Percentiles rank a stretch among this genome's conserved stretches.
Conservation (phyloP, 176 grass and related monocot genomes). For the Lolium rigidum region DNA sequence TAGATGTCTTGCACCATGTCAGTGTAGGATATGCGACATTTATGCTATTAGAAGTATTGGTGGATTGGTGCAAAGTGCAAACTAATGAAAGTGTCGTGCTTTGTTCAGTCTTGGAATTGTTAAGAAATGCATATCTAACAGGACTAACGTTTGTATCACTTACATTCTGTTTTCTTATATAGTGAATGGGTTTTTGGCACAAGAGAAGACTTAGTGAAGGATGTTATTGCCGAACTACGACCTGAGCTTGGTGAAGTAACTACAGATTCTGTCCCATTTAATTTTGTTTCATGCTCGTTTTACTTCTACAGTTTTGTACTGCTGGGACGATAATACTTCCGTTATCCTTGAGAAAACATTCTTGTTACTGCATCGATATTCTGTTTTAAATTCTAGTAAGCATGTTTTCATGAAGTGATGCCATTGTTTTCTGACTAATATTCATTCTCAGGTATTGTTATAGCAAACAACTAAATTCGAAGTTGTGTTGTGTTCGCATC, state of each 20-base stretch:
- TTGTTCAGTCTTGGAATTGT: constrained; percentile 23
- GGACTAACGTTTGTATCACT: constrained; percentile 17
- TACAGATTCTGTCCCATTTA: constrained; percentile 15
- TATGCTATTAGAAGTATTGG: constrained; percentile 35
- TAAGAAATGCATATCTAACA: constrained; percentile 26
- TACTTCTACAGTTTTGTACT: constrained; percentile 13
- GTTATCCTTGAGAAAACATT: not conserved
- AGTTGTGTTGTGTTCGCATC: constrained; percentile 15
- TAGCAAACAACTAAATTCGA: constrained; percentile 9
- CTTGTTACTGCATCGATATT: constrained; percentile 32
- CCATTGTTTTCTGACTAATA: constrained; percentile 5
- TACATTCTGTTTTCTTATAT: constrained; percentile 32
- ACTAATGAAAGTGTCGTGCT: constrained; percentile 18
- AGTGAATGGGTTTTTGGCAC: constrained; percentile 99
- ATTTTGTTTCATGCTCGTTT: not conserved
- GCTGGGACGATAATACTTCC: not conserved
- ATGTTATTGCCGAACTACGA: constrained; percentile 82
- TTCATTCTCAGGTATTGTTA: constrained; percentile 11
- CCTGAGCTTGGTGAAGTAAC: constrained; percentile 93
- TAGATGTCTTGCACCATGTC: constrained; percentile 23
- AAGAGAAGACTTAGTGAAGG: constrained; percentile 89
- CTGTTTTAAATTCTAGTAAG: constrained; percentile 21
- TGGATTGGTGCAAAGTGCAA: constrained; percentile 36
- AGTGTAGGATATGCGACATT: constrained; percentile 15
- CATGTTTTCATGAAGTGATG: constrained; percentile 7